A percentile compares a stretch with the other conserved stretches of the same genome.
Evolutionary conservation across 805 yeast genomes (phyloP).

Genomic region (Tetrapisispora taiwanensis): DNA sequence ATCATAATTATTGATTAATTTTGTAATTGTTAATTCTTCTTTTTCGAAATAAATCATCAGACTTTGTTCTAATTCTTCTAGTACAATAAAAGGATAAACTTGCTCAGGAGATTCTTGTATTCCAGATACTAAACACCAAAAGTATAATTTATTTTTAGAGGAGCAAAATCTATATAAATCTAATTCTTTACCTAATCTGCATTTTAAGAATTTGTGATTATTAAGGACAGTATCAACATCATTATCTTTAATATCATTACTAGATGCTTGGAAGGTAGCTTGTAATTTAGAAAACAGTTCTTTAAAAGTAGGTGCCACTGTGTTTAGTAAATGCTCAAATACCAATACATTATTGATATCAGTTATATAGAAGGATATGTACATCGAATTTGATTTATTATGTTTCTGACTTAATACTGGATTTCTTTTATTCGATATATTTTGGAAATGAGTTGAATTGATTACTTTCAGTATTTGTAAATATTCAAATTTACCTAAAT

Average conservation of each 20-base stretch:
- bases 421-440: too few relatives aligned
- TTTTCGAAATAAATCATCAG: slow-evolving; percentile 50
- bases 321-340: slow-evolving; percentile 22
- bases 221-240: neutral
- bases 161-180: slow-evolving; percentile 19
- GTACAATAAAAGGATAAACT: slow-evolving; percentile 38
- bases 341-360: slow-evolving; percentile 17
- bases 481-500: too few relatives aligned
- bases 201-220: slow-evolving; percentile 3
- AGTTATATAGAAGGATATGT: slow-evolving; percentile 23
- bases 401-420: too few relatives aligned
- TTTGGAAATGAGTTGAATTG: too few relatives aligned
- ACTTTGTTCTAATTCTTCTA: slow-evolving; percentile 39
- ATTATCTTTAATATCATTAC: neutral
- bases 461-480: too few relatives aligned
- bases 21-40: slow-evolving; percentile 42
- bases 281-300: slow-evolving; percentile 19
- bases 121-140: slow-evolving; percentile 17
- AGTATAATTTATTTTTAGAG: slow-evolving; percentile 13
- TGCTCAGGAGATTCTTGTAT: slow-evolving; percentile 1
- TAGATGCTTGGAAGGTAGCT: slow-evolving; percentile 14
- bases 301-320: slow-evolving; percentile 21
- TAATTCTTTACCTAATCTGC: slow-evolving; percentile 14
- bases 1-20: slow-evolving; percentile 61
- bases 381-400: slow-evolving; percentile 12